phyloP scores from a whole-genome alignment of 345 rosid species.

The Salix arbutifolia region DNA sequence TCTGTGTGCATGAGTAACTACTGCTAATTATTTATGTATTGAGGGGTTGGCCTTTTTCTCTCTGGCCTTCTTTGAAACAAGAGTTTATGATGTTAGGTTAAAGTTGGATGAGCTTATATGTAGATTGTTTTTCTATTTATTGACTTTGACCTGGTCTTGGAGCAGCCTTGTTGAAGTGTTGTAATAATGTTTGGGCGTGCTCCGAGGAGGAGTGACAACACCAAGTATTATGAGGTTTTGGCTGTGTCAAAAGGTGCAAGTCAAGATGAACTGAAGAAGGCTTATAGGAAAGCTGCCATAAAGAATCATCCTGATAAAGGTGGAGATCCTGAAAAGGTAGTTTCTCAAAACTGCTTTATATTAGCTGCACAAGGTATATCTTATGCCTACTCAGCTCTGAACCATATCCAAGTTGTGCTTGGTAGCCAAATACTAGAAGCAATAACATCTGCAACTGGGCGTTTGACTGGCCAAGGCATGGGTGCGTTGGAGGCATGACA shows the following conservation, averaged over 20 bases:
- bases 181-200: conserved; percentile 51
- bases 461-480: background rate
- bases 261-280: conserved; percentile 58
- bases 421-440: background rate
- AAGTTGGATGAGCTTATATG: background rate
- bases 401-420: background rate
- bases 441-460: background rate
- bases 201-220: conserved; percentile 31
- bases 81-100: background rate
- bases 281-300: conserved; percentile 54
- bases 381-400: background rate
- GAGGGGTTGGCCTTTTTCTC: background rate
- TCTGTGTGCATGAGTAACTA: background rate
- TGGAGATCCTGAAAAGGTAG: conserved; percentile 62
- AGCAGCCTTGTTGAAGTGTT: conserved; percentile 16
- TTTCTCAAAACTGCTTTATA: background rate
- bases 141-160: background rate
- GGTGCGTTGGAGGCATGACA: background rate
- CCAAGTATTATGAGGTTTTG: conserved; percentile 42
- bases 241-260: conserved; percentile 44
- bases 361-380: too few relatives aligned
- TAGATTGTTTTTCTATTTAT: background rate
- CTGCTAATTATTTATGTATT: background rate
- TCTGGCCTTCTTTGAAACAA: too few relatives aligned
- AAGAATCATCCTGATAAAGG: conserved; percentile 70